Conservation (phyloP, 768 basidiomycete species). For the Mycena olivaceomarginata region DNA sequence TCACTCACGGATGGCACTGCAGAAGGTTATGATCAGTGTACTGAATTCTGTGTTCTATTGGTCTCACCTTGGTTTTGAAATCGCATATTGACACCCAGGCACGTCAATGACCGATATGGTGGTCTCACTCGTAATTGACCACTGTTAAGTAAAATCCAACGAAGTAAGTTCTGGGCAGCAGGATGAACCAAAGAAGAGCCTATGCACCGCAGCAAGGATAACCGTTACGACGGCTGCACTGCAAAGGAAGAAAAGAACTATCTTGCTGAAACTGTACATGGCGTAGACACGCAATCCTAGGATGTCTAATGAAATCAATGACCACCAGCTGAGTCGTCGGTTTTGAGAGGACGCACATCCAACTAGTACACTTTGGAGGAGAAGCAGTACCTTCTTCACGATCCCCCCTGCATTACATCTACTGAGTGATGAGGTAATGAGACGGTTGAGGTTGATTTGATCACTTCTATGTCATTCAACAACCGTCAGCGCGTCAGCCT, state of each 20-base stretch:
- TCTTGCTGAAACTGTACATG: conserved; percentile 3
- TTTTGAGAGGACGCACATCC: neutral
- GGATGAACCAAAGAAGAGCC: neutral
- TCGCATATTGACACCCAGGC: neutral
- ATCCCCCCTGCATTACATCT: neutral
- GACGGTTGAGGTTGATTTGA: too few relatives aligned
- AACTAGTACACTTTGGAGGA: neutral
- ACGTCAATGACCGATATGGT: too few relatives aligned
- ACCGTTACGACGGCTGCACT: neutral
- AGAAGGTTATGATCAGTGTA: neutral
- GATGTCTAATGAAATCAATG: neutral
- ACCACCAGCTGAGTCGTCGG: too few relatives aligned
- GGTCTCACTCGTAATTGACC: neutral
- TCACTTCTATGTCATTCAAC: too few relatives aligned
- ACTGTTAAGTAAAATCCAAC: neutral
- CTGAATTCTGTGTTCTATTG: too few relatives aligned
- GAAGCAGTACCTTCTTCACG: neutral
- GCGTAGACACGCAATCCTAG: neutral
- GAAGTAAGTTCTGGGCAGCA: too few relatives aligned
- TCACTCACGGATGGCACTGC: neutral
- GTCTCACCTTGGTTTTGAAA: too few relatives aligned
- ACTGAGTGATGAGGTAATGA: too few relatives aligned
- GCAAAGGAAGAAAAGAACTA: neutral
- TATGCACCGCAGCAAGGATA: neutral
- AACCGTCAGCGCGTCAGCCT: too few relatives aligned